Conservation (phyloP, 2,329 filamentous ascomycete genomes). For the Talaromyces amestolkiae region DNA sequence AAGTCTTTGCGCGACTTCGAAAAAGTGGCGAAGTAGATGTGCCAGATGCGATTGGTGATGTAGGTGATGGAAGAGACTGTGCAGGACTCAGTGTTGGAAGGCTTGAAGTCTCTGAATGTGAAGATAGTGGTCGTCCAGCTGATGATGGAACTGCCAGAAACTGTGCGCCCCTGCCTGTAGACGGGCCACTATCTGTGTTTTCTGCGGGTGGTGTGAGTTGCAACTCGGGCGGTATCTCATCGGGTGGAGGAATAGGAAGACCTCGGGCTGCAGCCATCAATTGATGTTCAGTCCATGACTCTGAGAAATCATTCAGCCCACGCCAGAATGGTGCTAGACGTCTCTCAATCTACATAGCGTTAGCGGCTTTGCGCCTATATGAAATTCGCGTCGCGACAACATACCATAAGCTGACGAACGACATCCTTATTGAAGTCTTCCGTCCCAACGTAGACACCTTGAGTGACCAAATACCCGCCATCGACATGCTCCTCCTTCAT, state of each 20-base stretch:
- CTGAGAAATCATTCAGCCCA: slow-evolving; percentile 82
- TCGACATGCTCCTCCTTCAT: slow-evolving; percentile 90
- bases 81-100: slow-evolving; percentile 7
- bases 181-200: slow-evolving; percentile 44
- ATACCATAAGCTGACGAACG: slow-evolving; percentile 87
- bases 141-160: slow-evolving; percentile 77
- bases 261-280: slow-evolving; percentile 87
- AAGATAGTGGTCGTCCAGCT: slow-evolving; percentile 71
- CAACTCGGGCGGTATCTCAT: slow-evolving; percentile 74
- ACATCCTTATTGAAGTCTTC: slow-evolving; percentile 91
- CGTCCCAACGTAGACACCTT: slow-evolving; percentile 85
- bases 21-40: slow-evolving; percentile 59
- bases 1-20: slow-evolving; percentile 80
- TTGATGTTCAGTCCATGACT: slow-evolving; percentile 91
- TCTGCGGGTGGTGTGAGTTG: slow-evolving; percentile 52
- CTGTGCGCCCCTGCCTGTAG: slow-evolving; percentile 62
- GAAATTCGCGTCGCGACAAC: slow-evolving; percentile 19
- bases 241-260: slow-evolving; percentile 76
- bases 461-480: slow-evolving; percentile 88
- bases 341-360: slow-evolving; percentile 75
- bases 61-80: slow-evolving; percentile 60
- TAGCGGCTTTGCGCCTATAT: slow-evolving; percentile 5
- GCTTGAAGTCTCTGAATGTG: slow-evolving; percentile 31
- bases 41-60: slow-evolving; percentile 54
- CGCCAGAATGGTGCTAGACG: slow-evolving; percentile 93